phyloP scores from a whole-genome alignment of 2,329 filamentous ascomycete species.

The Sporothrix euskadiensis region DNA sequence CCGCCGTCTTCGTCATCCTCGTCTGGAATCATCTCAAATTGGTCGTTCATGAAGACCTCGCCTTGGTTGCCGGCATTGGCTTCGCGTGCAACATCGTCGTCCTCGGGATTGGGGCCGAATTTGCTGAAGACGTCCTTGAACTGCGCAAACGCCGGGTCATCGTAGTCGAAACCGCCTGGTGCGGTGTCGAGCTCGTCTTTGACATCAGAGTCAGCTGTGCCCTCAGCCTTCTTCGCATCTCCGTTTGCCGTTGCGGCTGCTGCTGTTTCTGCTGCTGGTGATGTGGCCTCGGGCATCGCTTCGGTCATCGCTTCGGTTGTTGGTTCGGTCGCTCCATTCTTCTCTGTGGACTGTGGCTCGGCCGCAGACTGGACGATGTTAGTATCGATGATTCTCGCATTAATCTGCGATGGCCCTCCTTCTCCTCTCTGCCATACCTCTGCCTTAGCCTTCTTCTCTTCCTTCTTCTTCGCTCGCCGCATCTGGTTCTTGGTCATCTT shows the following conservation, averaged over 20 bases:
- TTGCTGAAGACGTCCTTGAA: conserved; percentile 81
- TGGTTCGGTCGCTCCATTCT: conserved; percentile 2
- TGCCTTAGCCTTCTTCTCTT: conserved; percentile 70
- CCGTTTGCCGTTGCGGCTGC: background rate
- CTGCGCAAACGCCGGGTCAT: conserved; percentile 77
- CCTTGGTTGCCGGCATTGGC: conserved; percentile 73
- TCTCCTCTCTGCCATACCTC: conserved; percentile 44
- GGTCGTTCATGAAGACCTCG: conserved; percentile 78
- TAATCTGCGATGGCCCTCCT: conserved; percentile 2
- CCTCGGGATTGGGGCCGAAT: conserved; percentile 67
- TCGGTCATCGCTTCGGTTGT: background rate
- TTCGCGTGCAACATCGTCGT: conserved; percentile 65
- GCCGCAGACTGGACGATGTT: background rate
- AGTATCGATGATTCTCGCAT: background rate
- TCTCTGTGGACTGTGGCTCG: conserved; percentile 9
- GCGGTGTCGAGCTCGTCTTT: conserved; percentile 43
- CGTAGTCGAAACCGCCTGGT: conserved; percentile 52
- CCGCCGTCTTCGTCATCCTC: conserved; percentile 60
- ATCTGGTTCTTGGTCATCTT: conserved; percentile 95
- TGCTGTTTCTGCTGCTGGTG: background rate
- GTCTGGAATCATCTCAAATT: conserved; percentile 83
- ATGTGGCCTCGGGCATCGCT: background rate
- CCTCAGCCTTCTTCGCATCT: conserved; percentile 33
- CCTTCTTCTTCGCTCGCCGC: conserved; percentile 91
- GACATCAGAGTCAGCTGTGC: background rate